These are phyloP conservation scores for Gentiana dahurica DNA, from an alignment of 257 asterid genomes.

Conservation along the genomic window DNA sequence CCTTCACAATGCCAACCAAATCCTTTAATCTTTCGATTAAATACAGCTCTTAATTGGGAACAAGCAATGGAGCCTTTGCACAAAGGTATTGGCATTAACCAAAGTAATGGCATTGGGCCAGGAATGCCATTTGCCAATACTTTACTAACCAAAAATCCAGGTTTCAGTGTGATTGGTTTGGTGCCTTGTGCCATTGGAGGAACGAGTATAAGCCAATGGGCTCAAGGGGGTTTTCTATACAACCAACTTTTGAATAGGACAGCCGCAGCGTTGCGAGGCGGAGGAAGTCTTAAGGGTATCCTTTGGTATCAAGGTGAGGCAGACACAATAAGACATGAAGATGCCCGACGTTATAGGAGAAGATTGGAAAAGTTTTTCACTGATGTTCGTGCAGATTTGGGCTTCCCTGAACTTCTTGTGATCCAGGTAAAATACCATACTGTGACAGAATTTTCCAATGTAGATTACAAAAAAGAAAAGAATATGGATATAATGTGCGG, in stretches of 20 bases:
- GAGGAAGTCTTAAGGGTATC: slow-evolving; percentile 16
- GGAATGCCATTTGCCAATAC: slow-evolving; percentile 29
- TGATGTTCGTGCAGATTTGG: slow-evolving; percentile 33
- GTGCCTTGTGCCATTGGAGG: slow-evolving; percentile 37
- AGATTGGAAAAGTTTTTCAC: slow-evolving; percentile 29
- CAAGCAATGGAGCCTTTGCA: slow-evolving; percentile 30
- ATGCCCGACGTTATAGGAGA: slow-evolving; percentile 31
- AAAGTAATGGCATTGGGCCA: slow-evolving; percentile 35
- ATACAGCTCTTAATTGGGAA: slow-evolving; percentile 17
- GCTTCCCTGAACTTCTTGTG: slow-evolving; percentile 22
- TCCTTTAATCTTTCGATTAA: slow-evolving; percentile 16
- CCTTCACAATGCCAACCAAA: slow-evolving; percentile 37
- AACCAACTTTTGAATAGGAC: slow-evolving; percentile 19
- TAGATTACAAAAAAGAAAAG: too few species aligned
- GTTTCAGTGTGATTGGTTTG: slow-evolving; percentile 16
- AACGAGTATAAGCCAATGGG: slow-evolving; percentile 24
- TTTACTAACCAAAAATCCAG: slow-evolving; percentile 7
- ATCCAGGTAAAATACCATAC: slow-evolving; percentile 18
- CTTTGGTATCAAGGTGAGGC: slow-evolving; percentile 85
- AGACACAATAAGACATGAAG: slow-evolving; percentile 25
- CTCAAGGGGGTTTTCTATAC: slow-evolving; percentile 18
- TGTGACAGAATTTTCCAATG: neutral
- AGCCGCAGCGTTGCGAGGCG: slow-evolving; percentile 6
- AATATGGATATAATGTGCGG: too few species aligned
- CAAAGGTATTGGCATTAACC: slow-evolving; percentile 21